Base-by-base conservation (phyloP, 768 basidiomycete genomes). In the Tulasnella sp. region DNA sequence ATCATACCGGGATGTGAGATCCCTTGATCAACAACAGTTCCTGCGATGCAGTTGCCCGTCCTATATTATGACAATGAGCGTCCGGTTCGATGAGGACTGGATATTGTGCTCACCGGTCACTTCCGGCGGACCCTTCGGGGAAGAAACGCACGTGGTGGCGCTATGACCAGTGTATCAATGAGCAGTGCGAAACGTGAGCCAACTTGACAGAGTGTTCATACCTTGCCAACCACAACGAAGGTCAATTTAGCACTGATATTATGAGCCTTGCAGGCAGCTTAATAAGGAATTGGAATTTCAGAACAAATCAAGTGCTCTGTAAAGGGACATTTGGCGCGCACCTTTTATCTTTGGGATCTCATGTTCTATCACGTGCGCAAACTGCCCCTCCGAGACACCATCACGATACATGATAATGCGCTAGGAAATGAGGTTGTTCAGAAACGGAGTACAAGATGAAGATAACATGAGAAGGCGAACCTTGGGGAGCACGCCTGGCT, bases 311-410 rank as follows among this genome's bases (percentile, higher is more conserved):
- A n/a, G n/a, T n/a, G n/a, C n/a, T 59, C 30, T n/a, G 41, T 38
- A 60, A 44, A 27, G 12, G n/a, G 25, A 27, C 1, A 27, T 12
- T 5, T 1, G 12, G 4, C 21, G 27, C 7, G 21, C 30, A 53
- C 62, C 61, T 46, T 53, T 63, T 17, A 62, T 42, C 24, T 34
- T 38, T 2, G 62, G 62, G 21, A 62, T 57, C 42, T 62, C 62
- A 15, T 61, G 31, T 11, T 62, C 62, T 21, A 62, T 61, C 24
- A 62, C 62, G n/a, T 63, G 50, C 49, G 43, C 43, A 44, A 62
- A 62, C 44, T 62, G 62, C 21, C 62, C 62, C 53, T 62, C 62
- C 2, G 62, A 62, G n/a, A 62, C 62, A 34, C 62, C 62, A 51
- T 62, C 62, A 25, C 62, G 38, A 44, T 34, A 51, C 59, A 29